Base-by-base conservation (phyloP, 257 asterid genomes). In the Phtheirospermum japonicum region DNA sequence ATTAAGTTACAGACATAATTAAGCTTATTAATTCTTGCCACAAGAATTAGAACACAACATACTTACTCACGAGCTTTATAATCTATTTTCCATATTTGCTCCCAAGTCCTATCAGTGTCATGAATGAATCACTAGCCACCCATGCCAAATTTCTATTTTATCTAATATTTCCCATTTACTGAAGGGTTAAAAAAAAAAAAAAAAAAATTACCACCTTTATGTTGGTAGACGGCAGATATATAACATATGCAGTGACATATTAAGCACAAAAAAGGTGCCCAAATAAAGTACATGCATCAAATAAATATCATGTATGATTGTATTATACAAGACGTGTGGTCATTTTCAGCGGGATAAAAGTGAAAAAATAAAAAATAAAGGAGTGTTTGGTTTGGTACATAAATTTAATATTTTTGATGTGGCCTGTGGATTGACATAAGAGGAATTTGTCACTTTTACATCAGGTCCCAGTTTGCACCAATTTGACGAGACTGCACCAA, bases 391-490 rank as follows among this genome's bases (percentile, higher is more conserved):
- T 31, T 39, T 56, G 50, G 66, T 37, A 37, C 59, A 65, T 45
- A 43, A 49, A 68, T 50, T 39, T 6, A 45, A 9, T 23, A n/a
- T n/a, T 71, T 52, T 51, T 51, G 71, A 63, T 69, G 67, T 63
- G 72, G 39, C 72, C 71, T 17, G 13, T 57, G 67, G 67, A 59
- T 58, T 66, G 77, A 73, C 74, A 49, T 32, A 40, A 57, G 55
- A 45, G 28, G 62, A 65, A 59, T 68, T 58, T 73, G 75, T 61
- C 52, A 39, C 61, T 59, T 69, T 64, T 68, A 62, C 53, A 33
- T 6, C 31, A 30, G 65, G 67, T 40, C 56, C 67, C 59, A 45
- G 14, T 45, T 32, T 34, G 30, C 50, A 56, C 68, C 60, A 37
- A 19, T 51, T 63, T 61, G 61, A 73, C 68, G 64, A 57, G 72